Conservation (phyloP, 2,329 filamentous ascomycete genomes). For the Trichoderma cornu-damae region DNA sequence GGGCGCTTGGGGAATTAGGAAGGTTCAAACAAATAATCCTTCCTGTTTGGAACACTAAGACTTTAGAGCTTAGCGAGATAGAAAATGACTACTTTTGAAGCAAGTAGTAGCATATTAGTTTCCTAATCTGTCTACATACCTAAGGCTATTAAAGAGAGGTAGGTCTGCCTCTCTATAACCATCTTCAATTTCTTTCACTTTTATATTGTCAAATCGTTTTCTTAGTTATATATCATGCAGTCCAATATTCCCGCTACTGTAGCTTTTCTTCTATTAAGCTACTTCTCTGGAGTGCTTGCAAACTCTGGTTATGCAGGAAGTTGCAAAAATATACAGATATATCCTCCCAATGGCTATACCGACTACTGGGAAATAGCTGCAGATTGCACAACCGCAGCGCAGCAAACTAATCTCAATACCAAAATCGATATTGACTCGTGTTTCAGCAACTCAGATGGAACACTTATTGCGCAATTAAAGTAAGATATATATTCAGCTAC, state of each 20-base stretch:
- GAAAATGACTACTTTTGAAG: too few relatives aligned
- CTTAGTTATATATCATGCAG: background rate
- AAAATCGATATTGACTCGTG: background rate
- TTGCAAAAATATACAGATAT: background rate
- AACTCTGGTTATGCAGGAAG: background rate
- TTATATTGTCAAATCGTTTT: background rate
- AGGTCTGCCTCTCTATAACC: too few relatives aligned
- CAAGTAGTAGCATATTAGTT: too few relatives aligned
- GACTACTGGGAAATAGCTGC: background rate
- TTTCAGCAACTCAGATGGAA: background rate
- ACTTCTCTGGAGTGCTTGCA: background rate
- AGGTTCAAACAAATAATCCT: too few relatives aligned
- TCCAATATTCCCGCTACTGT: background rate
- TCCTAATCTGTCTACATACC: too few relatives aligned
- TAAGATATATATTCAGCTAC: background rate
- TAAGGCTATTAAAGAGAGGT: too few relatives aligned
- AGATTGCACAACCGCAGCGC: background rate
- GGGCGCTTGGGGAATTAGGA: background rate
- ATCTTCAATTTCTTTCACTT: too few relatives aligned
- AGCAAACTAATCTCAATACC: background rate
- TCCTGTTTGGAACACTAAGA: too few relatives aligned
- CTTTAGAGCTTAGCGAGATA: too few relatives aligned
- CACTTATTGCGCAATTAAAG: background rate
- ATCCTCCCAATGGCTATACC: background rate
- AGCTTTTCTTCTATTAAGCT: background rate